Evolutionary conservation across 306 rosid species (phyloP).

Genomic region (Betula pendula): DNA sequence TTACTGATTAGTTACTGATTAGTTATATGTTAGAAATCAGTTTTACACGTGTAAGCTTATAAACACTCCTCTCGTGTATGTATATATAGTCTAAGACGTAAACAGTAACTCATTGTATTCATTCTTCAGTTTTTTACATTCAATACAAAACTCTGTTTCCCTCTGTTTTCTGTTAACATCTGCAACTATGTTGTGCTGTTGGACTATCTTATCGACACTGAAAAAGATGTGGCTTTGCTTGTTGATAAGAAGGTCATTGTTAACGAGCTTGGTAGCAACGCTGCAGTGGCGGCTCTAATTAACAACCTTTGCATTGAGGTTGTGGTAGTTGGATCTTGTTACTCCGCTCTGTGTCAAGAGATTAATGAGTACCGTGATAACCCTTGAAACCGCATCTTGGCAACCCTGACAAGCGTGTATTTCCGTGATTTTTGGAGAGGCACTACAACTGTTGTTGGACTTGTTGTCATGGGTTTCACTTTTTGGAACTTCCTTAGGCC

Average conservation of each 20-base stretch:
- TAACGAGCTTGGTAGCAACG: conserved; percentile 25
- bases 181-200: conserved; percentile 29
- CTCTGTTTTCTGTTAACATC: too few relatives aligned
- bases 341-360: background rate
- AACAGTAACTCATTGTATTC: too few relatives aligned
- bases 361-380: background rate
- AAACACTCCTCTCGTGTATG: too few relatives aligned
- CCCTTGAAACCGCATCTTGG: conserved; percentile 11
- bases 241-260: conserved; percentile 14
- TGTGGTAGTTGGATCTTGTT: background rate
- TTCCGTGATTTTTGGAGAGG: conserved; percentile 37
- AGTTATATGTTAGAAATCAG: too few relatives aligned
- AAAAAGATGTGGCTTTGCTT: conserved; percentile 25
- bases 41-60: too few relatives aligned
- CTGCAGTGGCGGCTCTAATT: conserved; percentile 14
- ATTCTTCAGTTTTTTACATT: too few relatives aligned
- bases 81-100: too few relatives aligned
- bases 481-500: background rate
- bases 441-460: conserved; percentile 31
- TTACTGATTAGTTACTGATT: too few relatives aligned
- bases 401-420: conserved; percentile 26
- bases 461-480: background rate
- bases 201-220: conserved; percentile 18
- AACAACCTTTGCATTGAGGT: conserved; percentile 8
- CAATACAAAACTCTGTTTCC: too few relatives aligned